These are phyloP conservation scores for Cercis canadensis DNA, from an alignment of 306 rosid species.

Conservation along the genomic window DNA sequence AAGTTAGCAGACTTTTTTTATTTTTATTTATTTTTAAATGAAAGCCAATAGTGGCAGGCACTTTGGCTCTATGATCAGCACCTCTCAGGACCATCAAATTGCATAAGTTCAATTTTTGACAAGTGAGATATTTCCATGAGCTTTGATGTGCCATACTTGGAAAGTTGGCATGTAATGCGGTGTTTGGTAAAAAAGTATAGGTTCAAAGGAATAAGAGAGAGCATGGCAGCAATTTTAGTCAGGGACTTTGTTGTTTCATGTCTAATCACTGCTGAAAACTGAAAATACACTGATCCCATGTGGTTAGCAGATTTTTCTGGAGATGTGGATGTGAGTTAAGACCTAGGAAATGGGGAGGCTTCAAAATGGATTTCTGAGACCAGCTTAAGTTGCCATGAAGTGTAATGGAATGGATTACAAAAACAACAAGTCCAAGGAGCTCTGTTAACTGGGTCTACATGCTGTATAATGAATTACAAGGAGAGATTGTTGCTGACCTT, in stretches of 20 bases:
- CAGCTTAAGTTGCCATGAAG: background rate
- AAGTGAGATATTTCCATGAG: background rate
- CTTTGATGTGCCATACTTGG: background rate
- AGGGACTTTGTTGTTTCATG: background rate
- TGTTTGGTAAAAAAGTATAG: background rate
- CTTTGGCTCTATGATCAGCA: background rate
- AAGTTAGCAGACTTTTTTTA: too few species aligned
- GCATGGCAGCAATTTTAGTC: background rate
- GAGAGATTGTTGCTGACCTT: background rate
- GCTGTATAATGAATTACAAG: constrained; percentile 10
- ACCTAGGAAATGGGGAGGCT: background rate
- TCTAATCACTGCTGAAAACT: background rate
- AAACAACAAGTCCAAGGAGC: background rate
- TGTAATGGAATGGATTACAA: background rate
- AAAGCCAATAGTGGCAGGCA: background rate
- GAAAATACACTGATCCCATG: background rate
- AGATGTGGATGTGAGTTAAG: background rate
- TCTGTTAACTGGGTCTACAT: background rate
- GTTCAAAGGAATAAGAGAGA: background rate
- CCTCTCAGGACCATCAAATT: background rate
- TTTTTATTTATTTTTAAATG: background rate
- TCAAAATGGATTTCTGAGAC: background rate
- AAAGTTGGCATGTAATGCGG: background rate
- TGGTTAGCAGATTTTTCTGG: background rate
- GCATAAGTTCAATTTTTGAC: background rate